phyloP scores from a whole-genome alignment of 495 filamentous ascomycete genomes.

The Annulohypoxylon maeteangense region DNA sequence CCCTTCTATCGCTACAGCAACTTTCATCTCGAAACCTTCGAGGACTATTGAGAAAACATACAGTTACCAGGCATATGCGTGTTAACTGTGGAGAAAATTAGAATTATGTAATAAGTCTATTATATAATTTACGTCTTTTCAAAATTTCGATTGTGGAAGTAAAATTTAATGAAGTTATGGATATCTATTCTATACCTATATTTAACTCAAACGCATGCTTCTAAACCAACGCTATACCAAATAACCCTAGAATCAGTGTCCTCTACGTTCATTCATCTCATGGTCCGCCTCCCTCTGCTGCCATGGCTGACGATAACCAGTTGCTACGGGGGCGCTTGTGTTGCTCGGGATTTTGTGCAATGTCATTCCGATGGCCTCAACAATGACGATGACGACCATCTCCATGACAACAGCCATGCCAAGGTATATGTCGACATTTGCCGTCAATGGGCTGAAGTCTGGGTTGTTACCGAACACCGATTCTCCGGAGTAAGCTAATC shows the following conservation, averaged over 20 bases:
- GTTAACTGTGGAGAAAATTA: no score
- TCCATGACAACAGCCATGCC: conserved; percentile 54
- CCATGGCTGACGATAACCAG: conserved; percentile 1
- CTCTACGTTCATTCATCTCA: conserved; percentile 21
- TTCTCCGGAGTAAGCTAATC: conserved; percentile 48
- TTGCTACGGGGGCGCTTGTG: background rate
- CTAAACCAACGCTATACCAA: background rate
- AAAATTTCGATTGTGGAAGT: background rate
- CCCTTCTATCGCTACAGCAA: background rate
- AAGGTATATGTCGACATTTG: conserved; percentile 42
- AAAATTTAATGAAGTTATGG: background rate
- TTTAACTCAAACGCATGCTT: background rate
- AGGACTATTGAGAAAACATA: background rate
- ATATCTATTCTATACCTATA: no score
- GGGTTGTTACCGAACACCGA: conserved; percentile 41
- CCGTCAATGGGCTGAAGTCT: conserved; percentile 44
- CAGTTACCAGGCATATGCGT: no score
- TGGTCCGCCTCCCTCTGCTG: conserved; percentile 8
- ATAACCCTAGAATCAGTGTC: background rate
- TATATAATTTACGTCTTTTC: background rate
- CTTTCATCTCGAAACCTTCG: no score
- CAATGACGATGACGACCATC: conserved; percentile 48
- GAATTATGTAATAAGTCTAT: no score
- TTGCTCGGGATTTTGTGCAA: conserved; percentile 26
- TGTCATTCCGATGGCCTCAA: conserved; percentile 50